A percentile compares a stretch with the other conserved stretches of the same genome.
These are phyloP conservation scores for Berkeleyomyces rouxiae DNA, from an alignment of 2,329 filamentous ascomycete species.

Conservation along the genomic window DNA sequence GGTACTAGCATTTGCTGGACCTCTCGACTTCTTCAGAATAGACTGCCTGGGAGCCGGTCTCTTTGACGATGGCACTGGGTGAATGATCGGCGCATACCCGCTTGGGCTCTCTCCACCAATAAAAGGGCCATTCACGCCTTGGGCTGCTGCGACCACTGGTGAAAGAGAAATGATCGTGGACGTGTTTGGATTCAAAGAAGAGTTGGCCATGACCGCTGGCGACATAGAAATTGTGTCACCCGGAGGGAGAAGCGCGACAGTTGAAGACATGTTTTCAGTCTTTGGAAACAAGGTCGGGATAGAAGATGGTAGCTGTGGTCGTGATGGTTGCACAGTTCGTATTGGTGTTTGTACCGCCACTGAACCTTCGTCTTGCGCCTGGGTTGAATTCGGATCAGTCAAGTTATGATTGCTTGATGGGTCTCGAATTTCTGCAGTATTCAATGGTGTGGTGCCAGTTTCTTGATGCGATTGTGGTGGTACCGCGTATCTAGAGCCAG, in stretches of 20 bases:
- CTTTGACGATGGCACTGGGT: constrained; percentile 25
- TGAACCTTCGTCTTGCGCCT: background rate
- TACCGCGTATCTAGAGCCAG: background rate
- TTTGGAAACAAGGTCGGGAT: background rate
- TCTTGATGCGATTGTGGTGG: background rate
- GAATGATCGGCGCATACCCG: background rate
- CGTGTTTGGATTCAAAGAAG: background rate
- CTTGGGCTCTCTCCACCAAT: background rate
- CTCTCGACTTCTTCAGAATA: constrained; percentile 41
- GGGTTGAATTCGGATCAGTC: background rate
- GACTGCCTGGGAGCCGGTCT: constrained; percentile 29
- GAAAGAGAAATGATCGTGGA: background rate
- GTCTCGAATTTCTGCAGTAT: constrained; percentile 1
- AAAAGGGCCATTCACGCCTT: background rate
- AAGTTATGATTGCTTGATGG: constrained; percentile 8
- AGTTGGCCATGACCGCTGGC: background rate
- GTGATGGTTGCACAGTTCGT: background rate
- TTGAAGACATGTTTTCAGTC: background rate
- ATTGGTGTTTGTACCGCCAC: background rate
- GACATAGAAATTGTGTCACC: background rate
- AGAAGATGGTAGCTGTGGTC: background rate
- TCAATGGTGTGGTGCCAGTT: background rate
- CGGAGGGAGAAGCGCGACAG: background rate
- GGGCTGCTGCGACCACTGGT: background rate
- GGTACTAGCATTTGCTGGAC: constrained; percentile 33